These are phyloP conservation scores for Sclerotinia nivalis DNA, from an alignment of 2,329 filamentous ascomycete genomes.

Conservation along the genomic window DNA sequence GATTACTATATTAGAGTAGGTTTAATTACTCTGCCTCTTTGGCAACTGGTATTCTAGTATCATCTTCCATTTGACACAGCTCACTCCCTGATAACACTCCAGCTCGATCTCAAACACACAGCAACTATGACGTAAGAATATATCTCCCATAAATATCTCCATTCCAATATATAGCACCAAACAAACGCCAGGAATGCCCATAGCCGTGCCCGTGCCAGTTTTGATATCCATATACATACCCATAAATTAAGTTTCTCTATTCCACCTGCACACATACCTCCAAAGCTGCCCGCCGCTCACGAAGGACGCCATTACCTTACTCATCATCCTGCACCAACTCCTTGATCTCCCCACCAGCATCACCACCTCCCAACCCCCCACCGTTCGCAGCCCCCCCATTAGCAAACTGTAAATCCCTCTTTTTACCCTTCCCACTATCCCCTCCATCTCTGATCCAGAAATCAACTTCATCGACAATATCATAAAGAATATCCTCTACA, in stretches of 20 bases:
- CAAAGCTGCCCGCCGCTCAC: too few relatives aligned
- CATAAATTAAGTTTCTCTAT: background rate
- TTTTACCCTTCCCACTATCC: conserved; percentile 34
- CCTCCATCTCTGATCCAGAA: conserved; percentile 69
- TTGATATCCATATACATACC: background rate
- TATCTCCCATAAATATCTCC: background rate
- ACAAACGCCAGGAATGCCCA: background rate
- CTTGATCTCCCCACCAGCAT: conserved; percentile 57
- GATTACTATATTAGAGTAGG: background rate
- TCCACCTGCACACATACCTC: background rate
- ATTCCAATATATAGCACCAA: background rate
- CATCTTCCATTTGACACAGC: background rate
- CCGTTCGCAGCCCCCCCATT: conserved; percentile 29
- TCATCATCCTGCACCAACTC: conserved; percentile 64
- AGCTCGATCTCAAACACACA: background rate
- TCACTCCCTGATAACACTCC: background rate
- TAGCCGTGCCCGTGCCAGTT: background rate
- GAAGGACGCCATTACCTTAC: conserved; percentile 24
- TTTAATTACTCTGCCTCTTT: background rate
- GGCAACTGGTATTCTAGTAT: background rate
- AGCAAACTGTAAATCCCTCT: conserved; percentile 29
- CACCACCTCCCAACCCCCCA: conserved; percentile 29
- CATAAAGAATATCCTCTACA: conserved; percentile 88
- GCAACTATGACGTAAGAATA: background rate
- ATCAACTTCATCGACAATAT: conserved; percentile 92